These are phyloP conservation scores for Kewa caespitosa DNA, from an alignment of 179 eudicot species.

Conservation along the genomic window DNA sequence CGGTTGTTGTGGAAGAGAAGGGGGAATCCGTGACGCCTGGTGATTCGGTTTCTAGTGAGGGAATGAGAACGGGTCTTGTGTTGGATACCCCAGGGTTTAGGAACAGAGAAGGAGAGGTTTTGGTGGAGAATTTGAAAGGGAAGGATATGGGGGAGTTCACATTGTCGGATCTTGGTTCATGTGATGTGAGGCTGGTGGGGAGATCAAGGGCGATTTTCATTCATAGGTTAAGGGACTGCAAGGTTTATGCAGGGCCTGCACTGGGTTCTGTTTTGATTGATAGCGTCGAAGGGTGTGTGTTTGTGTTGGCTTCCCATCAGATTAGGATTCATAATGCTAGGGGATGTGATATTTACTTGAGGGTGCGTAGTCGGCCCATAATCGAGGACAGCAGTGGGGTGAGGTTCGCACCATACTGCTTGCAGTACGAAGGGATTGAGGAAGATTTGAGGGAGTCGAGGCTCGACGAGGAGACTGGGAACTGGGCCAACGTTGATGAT, in stretches of 20 bases:
- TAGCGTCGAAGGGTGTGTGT: conserved; percentile 65
- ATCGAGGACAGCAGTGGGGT: conserved; percentile 74
- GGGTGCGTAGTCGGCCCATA: conserved; percentile 85
- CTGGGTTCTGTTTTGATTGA: conserved; percentile 83
- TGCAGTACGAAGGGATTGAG: conserved; percentile 71
- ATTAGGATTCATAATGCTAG: conserved; percentile 84
- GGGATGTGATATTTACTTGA: conserved; percentile 69
- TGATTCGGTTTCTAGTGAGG: conserved; percentile 12
- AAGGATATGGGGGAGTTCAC: conserved; percentile 62
- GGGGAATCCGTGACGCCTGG: conserved; percentile 23
- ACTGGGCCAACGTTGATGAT: conserved; percentile 91
- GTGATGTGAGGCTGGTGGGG: conserved; percentile 71
- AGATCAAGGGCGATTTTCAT: conserved; percentile 63
- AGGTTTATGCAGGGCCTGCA: conserved; percentile 65
- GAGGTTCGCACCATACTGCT: conserved; percentile 81
- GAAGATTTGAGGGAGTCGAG: conserved; percentile 59
- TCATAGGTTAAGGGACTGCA: conserved; percentile 55
- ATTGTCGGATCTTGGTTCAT: conserved; percentile 51
- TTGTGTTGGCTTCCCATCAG: conserved; percentile 88
- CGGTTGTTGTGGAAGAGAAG: conserved; percentile 5
- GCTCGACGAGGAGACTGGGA: conserved; percentile 75
- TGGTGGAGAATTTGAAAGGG: conserved; percentile 57
- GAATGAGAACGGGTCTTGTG: conserved; percentile 17
- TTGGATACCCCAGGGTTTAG: conserved; percentile 64
- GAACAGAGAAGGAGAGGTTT: conserved; percentile 47